These are phyloP conservation scores for Xylaria castorea DNA, from an alignment of 495 filamentous ascomycete species.

Conservation along the genomic window DNA sequence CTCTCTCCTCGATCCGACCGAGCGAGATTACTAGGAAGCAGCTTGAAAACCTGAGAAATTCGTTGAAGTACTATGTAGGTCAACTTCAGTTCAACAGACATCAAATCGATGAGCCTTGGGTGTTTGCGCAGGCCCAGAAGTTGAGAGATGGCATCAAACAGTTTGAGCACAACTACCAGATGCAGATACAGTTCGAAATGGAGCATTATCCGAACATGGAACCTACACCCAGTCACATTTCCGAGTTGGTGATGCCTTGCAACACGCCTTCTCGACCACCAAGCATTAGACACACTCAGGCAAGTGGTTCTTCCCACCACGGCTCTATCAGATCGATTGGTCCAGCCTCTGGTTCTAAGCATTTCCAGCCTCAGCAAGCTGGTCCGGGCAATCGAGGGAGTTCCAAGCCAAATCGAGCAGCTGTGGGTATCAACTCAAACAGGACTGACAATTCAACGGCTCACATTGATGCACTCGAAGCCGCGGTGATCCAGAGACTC, in stretches of 20 bases:
- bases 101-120: constrained; percentile 56
- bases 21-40: constrained; percentile 58
- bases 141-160: constrained; percentile 43
- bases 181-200: constrained; percentile 47
- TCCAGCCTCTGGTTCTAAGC: constrained; percentile 14
- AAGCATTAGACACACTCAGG: constrained; percentile 32
- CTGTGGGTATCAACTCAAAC: constrained; percentile 33
- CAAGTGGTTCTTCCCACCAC: constrained; percentile 28
- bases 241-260: constrained; percentile 11
- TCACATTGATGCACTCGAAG: constrained; percentile 30
- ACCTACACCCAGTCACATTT: constrained; percentile 22
- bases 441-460: constrained; percentile 25
- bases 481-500: constrained; percentile 28
- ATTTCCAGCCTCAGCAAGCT: constrained; percentile 25
- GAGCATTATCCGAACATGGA: constrained; percentile 34
- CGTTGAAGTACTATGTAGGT: constrained; percentile 53
- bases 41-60: constrained; percentile 41
- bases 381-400: constrained; percentile 13
- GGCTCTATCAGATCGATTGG: constrained; percentile 29
- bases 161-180: constrained; percentile 48
- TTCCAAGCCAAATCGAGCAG: constrained; percentile 20
- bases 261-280: constrained; percentile 29
- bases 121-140: constrained; percentile 40
- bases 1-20: constrained; percentile 52
- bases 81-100: constrained; percentile 57